These are phyloP conservation scores for Teunomyces lycoperdinae DNA, from an alignment of 805 yeast species.

Conservation along the genomic window DNA sequence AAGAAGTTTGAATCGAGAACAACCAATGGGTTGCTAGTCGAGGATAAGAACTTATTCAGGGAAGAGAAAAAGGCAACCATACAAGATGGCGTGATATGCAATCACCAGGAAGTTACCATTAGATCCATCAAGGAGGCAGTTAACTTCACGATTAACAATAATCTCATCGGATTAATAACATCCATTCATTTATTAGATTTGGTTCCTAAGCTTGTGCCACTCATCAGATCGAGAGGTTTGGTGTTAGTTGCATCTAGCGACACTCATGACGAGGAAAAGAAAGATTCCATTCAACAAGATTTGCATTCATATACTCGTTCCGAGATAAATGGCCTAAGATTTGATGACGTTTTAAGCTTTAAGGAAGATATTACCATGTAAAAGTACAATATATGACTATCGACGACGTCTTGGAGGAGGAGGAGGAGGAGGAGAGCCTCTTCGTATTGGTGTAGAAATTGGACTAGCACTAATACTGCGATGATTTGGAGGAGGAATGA, in stretches of 20 bases:
- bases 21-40: constrained; percentile 39
- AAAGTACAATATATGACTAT: not conserved
- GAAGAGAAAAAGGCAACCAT: not conserved
- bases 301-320: constrained; percentile 37
- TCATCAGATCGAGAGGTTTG: constrained; percentile 77
- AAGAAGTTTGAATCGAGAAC: constrained; percentile 38
- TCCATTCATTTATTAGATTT: constrained; percentile 67
- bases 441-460: not conserved
- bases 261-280: constrained; percentile 24
- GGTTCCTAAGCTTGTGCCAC: constrained; percentile 72
- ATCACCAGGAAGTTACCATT: constrained; percentile 44
- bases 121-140: constrained; percentile 81
- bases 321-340: constrained; percentile 66
- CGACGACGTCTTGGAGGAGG: constrained; percentile 35
- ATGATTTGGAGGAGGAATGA: constrained; percentile 3
- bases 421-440: constrained; percentile 27
- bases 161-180: constrained; percentile 78
- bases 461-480: not conserved
- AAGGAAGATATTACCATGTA: constrained; percentile 48
- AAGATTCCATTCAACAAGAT: constrained; percentile 24
- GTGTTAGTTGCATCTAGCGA: constrained; percentile 71
- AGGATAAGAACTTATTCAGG: constrained; percentile 12
- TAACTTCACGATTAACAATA: constrained; percentile 74
- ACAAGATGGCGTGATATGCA: constrained; percentile 7
- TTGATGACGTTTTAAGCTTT: constrained; percentile 61